Conservation (phyloP, 2,329 filamentous ascomycete genomes). For the Ambrosiella beaveri region DNA sequence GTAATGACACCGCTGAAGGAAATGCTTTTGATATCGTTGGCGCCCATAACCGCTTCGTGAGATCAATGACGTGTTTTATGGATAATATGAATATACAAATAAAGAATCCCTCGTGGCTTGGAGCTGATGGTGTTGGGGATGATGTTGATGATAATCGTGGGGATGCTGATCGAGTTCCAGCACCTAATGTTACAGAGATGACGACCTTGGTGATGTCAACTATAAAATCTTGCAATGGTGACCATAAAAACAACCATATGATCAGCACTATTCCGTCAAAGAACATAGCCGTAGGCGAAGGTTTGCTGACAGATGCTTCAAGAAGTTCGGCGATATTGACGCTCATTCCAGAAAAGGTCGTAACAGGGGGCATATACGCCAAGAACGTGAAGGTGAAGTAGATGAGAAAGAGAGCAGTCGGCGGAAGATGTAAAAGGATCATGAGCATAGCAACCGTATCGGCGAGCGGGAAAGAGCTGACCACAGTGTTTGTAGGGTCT, state of each 20-base stretch:
- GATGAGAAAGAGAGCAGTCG: slow-evolving; percentile 71
- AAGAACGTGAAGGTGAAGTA: slow-evolving; percentile 85
- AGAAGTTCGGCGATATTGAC: slow-evolving; percentile 81
- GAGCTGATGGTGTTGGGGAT: slow-evolving; percentile 31
- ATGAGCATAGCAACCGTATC: slow-evolving; percentile 96
- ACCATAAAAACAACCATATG: slow-evolving; percentile 68
- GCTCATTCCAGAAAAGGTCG: slow-evolving; percentile 60
- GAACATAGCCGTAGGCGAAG: slow-evolving; percentile 45
- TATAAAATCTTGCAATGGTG: slow-evolving; percentile 70
- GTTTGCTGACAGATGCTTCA: slow-evolving; percentile 69
- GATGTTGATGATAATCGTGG: slow-evolving; percentile 20
- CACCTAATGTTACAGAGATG: slow-evolving; percentile 78
- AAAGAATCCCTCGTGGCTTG: slow-evolving; percentile 29
- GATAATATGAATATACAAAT: slow-evolving; percentile 6
- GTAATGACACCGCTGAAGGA: slow-evolving; percentile 1
- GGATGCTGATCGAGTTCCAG: slow-evolving; percentile 20
- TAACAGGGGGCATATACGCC: slow-evolving; percentile 76
- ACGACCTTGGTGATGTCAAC: slow-evolving; percentile 84
- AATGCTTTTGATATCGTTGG: slow-evolving; percentile 6
- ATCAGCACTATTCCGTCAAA: slow-evolving; percentile 22
- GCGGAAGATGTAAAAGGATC: slow-evolving; percentile 80
- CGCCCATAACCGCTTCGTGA: slow-evolving; percentile 9
- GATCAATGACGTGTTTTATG: slow-evolving; percentile 4
- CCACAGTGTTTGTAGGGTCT: slow-evolving; percentile 66
- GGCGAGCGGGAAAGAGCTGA: slow-evolving; percentile 75